Evolutionary conservation across 148 eudicot genomes (phyloP).

Genomic region (Fallopia convolvulus): DNA sequence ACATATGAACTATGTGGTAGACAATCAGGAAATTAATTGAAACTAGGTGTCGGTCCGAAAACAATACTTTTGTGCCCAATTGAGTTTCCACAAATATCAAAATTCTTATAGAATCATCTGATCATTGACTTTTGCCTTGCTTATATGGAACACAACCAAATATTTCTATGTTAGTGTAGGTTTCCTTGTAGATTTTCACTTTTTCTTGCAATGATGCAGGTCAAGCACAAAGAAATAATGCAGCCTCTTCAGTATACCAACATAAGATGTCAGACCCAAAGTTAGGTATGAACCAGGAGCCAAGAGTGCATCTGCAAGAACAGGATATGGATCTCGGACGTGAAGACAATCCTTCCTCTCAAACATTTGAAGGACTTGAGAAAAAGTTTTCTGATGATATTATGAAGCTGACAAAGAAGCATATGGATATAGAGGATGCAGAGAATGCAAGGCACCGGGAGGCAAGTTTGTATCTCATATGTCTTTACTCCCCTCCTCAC

Average conservation of each 20-base stretch:
- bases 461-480: slow-evolving; percentile 28
- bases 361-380: slow-evolving; percentile 42
- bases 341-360: slow-evolving; percentile 34
- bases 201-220: slow-evolving; percentile 19
- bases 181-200: neutral
- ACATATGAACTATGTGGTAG: neutral
- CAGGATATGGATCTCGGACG: slow-evolving; percentile 53
- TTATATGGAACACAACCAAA: neutral
- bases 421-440: slow-evolving; percentile 45
- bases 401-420: slow-evolving; percentile 41
- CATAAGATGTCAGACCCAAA: slow-evolving; percentile 27
- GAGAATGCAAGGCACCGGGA: slow-evolving; percentile 57
- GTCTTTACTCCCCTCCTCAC: neutral
- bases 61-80: neutral
- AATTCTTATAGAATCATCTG: neutral
- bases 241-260: slow-evolving; percentile 24
- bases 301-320: slow-evolving; percentile 32
- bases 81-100: neutral
- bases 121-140: neutral
- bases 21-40: neutral
- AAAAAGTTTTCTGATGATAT: slow-evolving; percentile 39
- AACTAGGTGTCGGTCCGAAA: neutral
- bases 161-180: neutral
- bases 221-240: slow-evolving; percentile 36
- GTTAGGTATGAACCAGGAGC: slow-evolving; percentile 28